Conservation (phyloP, 176 grass and related monocot species). For the Sorghum bicolor region DNA sequence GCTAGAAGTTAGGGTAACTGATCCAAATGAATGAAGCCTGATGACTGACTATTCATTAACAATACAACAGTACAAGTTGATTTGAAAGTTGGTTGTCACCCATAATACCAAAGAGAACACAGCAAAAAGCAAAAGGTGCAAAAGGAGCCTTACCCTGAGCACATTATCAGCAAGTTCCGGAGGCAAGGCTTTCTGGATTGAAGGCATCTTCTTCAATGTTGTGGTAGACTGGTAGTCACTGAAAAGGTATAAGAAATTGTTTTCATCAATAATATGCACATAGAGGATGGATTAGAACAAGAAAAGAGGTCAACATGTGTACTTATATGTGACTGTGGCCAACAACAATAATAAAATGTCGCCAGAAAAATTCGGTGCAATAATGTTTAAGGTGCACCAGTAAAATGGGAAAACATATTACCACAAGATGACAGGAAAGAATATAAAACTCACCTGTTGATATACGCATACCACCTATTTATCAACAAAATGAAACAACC, state of each 20-base stretch:
- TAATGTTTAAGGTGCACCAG: not conserved
- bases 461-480: too few relatives aligned
- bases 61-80: slow-evolving; percentile 1
- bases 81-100: not conserved
- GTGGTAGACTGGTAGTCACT: not conserved
- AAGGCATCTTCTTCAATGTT: slow-evolving; percentile 53
- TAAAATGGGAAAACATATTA: not conserved
- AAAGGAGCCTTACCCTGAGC: slow-evolving; percentile 52
- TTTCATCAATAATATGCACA: slow-evolving; percentile 5
- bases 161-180: slow-evolving; percentile 79
- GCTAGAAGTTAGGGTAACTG: not conserved
- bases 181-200: slow-evolving; percentile 64
- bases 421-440: not conserved
- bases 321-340: not conserved
- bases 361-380: not conserved
- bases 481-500: not conserved
- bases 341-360: not conserved
- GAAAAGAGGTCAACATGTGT: not conserved
- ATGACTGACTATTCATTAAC: slow-evolving; percentile 3
- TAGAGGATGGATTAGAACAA: not conserved
- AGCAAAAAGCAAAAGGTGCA: not conserved
- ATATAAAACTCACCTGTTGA: not conserved
- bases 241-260: not conserved
- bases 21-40: not conserved
- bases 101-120: not conserved